Percentiles rank a stretch among this genome's conserved stretches.
phyloP scores from a whole-genome alignment of 495 filamentous ascomycete genomes.

The Penicillium coprophilum region DNA sequence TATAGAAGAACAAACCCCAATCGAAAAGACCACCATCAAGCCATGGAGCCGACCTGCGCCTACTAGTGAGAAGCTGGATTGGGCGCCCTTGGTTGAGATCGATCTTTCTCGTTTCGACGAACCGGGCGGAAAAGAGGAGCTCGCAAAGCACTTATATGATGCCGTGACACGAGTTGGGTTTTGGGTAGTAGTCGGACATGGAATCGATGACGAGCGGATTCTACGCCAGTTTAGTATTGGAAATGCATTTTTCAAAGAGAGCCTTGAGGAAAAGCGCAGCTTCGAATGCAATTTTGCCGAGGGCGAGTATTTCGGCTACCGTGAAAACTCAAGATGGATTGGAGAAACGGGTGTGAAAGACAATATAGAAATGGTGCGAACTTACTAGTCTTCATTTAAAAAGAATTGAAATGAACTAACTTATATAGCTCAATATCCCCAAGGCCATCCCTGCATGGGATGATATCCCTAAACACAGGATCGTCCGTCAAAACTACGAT shows the following conservation, averaged over 20 bases:
- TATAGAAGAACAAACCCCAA: conserved; percentile 16
- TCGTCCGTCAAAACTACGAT: conserved; percentile 21
- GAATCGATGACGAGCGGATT: conserved; percentile 37
- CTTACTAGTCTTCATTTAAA: background rate
- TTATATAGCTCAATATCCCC: conserved; percentile 45
- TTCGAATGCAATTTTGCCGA: conserved; percentile 45
- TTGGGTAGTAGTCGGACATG: conserved; percentile 34
- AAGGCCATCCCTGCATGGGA: conserved; percentile 46
- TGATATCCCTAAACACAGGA: conserved; percentile 32
- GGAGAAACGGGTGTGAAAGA: conserved; percentile 47
- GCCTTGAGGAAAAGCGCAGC: conserved; percentile 33
- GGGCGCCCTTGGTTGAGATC: conserved; percentile 56
- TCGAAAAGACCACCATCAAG: conserved; percentile 26
- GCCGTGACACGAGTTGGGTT: conserved; percentile 52
- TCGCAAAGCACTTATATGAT: conserved; percentile 54
- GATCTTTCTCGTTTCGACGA: conserved; percentile 51
- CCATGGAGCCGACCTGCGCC: conserved; percentile 39
- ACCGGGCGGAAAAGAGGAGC: conserved; percentile 52
- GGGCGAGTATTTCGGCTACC: conserved; percentile 48
- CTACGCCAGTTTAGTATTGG: conserved; percentile 42
- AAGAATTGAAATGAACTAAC: conserved; percentile 5
- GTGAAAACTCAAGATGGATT: conserved; percentile 45
- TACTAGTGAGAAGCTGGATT: conserved; percentile 38
- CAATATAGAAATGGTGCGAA: conserved; percentile 45
- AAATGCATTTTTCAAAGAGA: conserved; percentile 41